These are phyloP conservation scores for Balansia obtecta DNA, from an alignment of 2,329 filamentous ascomycete genomes.

Conservation along the genomic window DNA sequence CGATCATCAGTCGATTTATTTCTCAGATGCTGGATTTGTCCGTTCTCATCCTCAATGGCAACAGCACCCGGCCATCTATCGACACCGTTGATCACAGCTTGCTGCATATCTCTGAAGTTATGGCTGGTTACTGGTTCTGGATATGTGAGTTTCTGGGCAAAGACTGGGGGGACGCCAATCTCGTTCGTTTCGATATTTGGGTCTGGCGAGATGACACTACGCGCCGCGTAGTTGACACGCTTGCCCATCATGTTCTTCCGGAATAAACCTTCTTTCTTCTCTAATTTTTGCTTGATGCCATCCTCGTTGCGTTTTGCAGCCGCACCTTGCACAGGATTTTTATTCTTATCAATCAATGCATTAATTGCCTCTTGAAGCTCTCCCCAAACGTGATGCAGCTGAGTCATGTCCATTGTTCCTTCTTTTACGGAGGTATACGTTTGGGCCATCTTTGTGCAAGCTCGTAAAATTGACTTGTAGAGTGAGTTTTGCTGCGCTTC, in stretches of 20 bases:
- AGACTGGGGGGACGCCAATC: constrained; percentile 96
- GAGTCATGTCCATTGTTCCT: constrained; percentile 40
- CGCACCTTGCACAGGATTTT: constrained; percentile 62
- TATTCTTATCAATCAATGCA: constrained; percentile 78
- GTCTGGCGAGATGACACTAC: constrained; percentile 95
- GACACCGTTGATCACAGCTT: constrained; percentile 88
- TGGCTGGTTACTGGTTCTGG: constrained; percentile 95
- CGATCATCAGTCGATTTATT: constrained; percentile 84
- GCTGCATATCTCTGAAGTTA: constrained; percentile 91
- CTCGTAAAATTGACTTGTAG: constrained; percentile 73
- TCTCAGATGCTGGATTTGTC: constrained; percentile 76
- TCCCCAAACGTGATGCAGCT: constrained; percentile 72
- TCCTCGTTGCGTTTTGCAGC: constrained; percentile 73
- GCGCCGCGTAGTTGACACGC: constrained; percentile 94
- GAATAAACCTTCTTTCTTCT: constrained; percentile 98
- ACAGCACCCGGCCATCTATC: constrained; percentile 90
- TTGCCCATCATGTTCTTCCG: constrained; percentile 95
- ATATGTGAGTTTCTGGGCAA: constrained; percentile 85
- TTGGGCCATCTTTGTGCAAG: constrained; percentile 59
- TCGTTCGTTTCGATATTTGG: constrained; percentile 99
- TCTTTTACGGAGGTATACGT: constrained; percentile 46
- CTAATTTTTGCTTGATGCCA: constrained; percentile 88
- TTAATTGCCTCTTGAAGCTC: constrained; percentile 84
- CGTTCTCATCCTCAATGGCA: constrained; percentile 91
- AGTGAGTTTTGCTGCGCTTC: constrained; percentile 82